A percentile compares a stretch with the other conserved stretches of the same genome.
Evolutionary conservation across 345 rosid genomes (phyloP).

Genomic region (Arabidopsis arenosa): DNA sequence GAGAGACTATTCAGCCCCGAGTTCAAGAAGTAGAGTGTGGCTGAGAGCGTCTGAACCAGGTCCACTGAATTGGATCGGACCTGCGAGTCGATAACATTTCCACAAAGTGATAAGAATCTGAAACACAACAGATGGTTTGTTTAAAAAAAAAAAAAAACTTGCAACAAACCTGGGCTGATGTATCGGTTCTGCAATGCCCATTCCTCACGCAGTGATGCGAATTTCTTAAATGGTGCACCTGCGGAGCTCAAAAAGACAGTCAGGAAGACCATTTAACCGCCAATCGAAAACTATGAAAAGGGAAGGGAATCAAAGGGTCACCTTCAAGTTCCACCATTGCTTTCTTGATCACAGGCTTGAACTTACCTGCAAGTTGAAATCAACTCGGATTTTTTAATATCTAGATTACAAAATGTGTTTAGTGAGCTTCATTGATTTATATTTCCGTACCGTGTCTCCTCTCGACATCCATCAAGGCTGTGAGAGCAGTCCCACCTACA

Average conservation of each 20-base stretch:
- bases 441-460: conserved; percentile 84
- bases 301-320: conserved; percentile 38
- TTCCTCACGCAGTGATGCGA: conserved; percentile 74
- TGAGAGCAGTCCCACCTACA: conserved; percentile 93
- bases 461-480: conserved; percentile 97
- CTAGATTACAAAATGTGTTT: neutral
- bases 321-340: conserved; percentile 99
- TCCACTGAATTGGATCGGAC: conserved; percentile 95
- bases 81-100: conserved; percentile 47
- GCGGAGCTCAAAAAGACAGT: conserved; percentile 18
- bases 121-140: neutral
- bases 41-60: conserved; percentile 67
- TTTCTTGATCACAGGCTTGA: conserved; percentile 99
- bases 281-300: neutral
- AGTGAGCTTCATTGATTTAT: neutral
- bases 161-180: conserved; percentile 84
- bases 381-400: neutral
- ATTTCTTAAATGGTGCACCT: conserved; percentile 95
- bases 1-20: conserved; percentile 56
- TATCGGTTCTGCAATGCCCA: conserved; percentile 89
- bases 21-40: conserved; percentile 82
- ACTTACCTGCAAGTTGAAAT: conserved; percentile 65
- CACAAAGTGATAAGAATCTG: neutral
- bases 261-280: neutral
- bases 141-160: neutral